phyloP scores from a whole-genome alignment of 148 eudicot species.

The Fagopyrum tataricum region DNA sequence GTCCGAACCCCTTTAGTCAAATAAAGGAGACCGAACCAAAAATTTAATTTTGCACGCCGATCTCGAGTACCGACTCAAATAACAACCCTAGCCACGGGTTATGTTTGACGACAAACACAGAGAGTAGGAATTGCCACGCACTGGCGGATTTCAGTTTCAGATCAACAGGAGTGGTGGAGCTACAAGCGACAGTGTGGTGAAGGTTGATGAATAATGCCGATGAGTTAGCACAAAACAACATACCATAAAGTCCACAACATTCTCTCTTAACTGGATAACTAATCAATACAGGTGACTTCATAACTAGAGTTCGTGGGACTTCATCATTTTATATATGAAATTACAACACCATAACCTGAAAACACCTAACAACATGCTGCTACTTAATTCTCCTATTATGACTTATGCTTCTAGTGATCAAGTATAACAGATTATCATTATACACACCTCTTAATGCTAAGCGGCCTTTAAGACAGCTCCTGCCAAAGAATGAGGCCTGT shows the following conservation, averaged over 20 bases:
- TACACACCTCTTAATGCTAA: neutral
- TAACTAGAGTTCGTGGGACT: neutral
- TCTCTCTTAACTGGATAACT: neutral
- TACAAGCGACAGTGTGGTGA: too few species aligned
- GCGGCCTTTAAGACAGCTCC: constrained; percentile 28
- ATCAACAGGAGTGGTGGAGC: too few species aligned
- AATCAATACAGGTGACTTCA: neutral
- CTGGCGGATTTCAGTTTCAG: too few species aligned
- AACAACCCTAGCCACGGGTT: too few species aligned
- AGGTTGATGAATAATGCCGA: too few species aligned
- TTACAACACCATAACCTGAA: neutral
- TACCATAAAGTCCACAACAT: neutral
- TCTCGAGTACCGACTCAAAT: too few species aligned
- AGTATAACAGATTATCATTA: neutral
- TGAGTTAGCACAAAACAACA: neutral
- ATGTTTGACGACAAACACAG: too few species aligned
- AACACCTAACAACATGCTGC: neutral
- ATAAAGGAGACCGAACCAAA: too few species aligned
- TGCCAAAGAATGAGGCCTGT: constrained; percentile 37
- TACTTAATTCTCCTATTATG: neutral
- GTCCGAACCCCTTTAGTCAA: too few species aligned
- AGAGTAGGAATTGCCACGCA: too few species aligned
- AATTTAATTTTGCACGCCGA: too few species aligned
- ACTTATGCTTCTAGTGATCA: neutral
- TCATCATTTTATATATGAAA: neutral